Conservation (phyloP, 257 asterid species). For the Craterostigma plantagineum region DNA sequence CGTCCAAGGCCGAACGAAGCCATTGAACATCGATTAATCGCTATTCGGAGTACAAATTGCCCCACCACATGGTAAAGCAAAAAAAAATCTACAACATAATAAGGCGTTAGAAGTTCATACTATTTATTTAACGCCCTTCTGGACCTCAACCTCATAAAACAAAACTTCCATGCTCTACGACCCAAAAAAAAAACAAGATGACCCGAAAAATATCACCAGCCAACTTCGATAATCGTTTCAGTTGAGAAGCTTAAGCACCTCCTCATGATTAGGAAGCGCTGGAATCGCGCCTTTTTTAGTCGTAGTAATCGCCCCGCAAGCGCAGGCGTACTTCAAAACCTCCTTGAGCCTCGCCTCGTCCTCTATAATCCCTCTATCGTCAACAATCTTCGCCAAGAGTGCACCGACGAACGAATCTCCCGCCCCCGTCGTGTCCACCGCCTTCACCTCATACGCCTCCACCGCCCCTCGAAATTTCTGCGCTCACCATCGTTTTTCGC, state of each 20-base stretch:
- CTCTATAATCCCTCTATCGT: constrained; percentile 10
- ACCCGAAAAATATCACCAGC: no score
- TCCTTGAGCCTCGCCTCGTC: constrained; percentile 34
- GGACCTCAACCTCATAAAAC: no score
- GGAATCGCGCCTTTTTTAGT: constrained; percentile 57
- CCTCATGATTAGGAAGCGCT: constrained; percentile 31
- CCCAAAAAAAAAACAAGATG: no score
- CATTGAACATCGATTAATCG: no score
- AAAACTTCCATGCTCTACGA: no score
- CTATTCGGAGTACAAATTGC: no score
- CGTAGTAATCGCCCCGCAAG: constrained; percentile 49
- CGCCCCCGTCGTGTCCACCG: constrained; percentile 15
- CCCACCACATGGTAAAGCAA: no score
- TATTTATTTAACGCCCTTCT: no score
- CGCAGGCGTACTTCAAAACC: constrained; percentile 34
- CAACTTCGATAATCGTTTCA: neutral
- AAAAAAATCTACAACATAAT: no score
- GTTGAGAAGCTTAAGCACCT: constrained; percentile 14
- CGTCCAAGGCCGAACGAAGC: no score
- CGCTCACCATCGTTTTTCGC: no score
- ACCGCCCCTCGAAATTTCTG: constrained; percentile 8
- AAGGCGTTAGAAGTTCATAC: no score
- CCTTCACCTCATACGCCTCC: constrained; percentile 8
- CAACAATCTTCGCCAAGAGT: constrained; percentile 13
- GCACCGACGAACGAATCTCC: constrained; percentile 15